Percentiles rank a stretch among this genome's conserved stretches.
Conservation (phyloP, 768 basidiomycete species). For the Lactifluus hygrophoroides region DNA sequence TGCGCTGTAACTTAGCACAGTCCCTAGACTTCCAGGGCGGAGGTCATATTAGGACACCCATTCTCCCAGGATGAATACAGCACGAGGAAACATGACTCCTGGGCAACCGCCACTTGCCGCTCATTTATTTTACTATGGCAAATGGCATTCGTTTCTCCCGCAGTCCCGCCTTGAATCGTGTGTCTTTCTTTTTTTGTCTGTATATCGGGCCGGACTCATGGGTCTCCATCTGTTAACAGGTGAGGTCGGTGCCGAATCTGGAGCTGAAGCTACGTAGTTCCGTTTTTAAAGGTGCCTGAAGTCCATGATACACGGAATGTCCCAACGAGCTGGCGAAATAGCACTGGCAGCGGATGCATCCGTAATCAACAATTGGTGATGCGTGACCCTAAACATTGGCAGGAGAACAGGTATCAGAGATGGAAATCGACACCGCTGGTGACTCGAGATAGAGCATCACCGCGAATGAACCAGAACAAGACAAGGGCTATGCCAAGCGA, state of each 20-base stretch:
- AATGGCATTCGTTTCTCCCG: too few species aligned
- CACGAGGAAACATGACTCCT: background rate
- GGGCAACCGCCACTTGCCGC: background rate
- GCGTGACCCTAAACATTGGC: background rate
- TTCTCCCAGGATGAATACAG: background rate
- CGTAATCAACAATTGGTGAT: background rate
- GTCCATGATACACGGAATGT: slow-evolving; percentile 14
- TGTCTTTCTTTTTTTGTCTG: too few species aligned
- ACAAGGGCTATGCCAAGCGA: background rate
- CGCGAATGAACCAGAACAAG: background rate
- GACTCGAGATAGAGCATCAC: background rate
- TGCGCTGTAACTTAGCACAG: background rate
- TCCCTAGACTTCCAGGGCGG: background rate
- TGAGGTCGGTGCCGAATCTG: slow-evolving; percentile 3
- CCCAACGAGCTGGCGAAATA: background rate
- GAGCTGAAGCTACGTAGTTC: background rate
- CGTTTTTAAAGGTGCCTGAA: background rate
- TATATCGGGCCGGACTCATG: too few species aligned
- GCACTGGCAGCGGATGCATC: slow-evolving; percentile 1
- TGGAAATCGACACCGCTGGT: background rate
- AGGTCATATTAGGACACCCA: background rate
- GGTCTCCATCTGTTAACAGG: too few species aligned
- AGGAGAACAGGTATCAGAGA: background rate
- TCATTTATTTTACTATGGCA: too few species aligned
- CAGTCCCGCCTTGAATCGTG: too few species aligned